Conservation (phyloP, 2,329 filamentous ascomycete genomes). For the Colletotrichum tabaci region DNA sequence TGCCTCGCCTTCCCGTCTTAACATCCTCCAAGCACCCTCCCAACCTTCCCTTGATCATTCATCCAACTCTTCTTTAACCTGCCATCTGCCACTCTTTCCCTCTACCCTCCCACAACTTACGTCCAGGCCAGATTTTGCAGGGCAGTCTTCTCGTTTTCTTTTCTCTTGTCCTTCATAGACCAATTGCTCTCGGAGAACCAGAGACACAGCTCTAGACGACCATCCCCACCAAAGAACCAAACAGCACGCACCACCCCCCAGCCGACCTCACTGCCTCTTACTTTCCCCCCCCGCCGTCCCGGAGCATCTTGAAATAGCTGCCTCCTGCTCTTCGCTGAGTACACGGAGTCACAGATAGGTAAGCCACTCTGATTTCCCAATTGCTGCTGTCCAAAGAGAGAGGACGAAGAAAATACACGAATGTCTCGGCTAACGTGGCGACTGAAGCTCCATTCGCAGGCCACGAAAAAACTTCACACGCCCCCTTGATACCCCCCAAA, state of each 20-base stretch:
- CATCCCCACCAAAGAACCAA: background rate
- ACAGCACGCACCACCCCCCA: background rate
- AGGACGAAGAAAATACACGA: background rate
- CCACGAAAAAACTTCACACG: conserved; percentile 37
- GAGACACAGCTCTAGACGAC: conserved; percentile 38
- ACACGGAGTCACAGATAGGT: conserved; percentile 50
- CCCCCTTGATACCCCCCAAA: conserved; percentile 59
- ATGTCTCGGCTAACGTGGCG: conserved; percentile 33
- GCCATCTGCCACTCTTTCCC: conserved; percentile 38
- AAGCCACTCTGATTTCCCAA: background rate
- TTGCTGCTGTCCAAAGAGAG: background rate
- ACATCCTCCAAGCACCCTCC: conserved; percentile 19
- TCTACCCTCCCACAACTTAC: conserved; percentile 23
- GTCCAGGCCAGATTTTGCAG: conserved; percentile 36
- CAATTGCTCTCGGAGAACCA: conserved; percentile 38
- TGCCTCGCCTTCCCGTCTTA: conserved; percentile 40
- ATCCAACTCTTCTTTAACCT: conserved; percentile 40
- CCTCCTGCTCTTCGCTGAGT: conserved; percentile 60
- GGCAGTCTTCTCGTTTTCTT: conserved; percentile 42
- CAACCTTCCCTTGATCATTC: conserved; percentile 39
- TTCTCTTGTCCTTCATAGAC: conserved; percentile 42
- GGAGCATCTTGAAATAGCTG: conserved; percentile 39
- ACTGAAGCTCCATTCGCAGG: conserved; percentile 36
- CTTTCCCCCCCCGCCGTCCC: conserved; percentile 15
- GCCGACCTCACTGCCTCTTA: conserved; percentile 3